Percentiles rank a stretch among this genome's conserved stretches.
These are phyloP conservation scores for Aspergillus piperis DNA, from an alignment of 2,329 filamentous ascomycete species.

Conservation along the genomic window DNA sequence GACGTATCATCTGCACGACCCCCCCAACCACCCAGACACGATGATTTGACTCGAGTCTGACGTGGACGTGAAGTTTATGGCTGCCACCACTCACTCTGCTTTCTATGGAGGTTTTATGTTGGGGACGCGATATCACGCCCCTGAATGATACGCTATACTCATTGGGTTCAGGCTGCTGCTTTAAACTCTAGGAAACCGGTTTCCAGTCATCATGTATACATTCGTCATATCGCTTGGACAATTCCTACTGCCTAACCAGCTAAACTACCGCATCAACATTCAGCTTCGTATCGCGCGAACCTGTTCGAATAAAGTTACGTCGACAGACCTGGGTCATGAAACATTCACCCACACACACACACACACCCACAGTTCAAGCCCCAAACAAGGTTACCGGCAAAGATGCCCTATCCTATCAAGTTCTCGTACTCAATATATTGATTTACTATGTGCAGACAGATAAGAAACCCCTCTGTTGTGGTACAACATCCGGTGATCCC, in stretches of 20 bases:
- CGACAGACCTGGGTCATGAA: background rate
- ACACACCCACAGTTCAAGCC: background rate
- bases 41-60: background rate
- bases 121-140: background rate
- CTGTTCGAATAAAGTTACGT: background rate
- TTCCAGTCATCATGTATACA: background rate
- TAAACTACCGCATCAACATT: background rate
- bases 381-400: background rate
- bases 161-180: background rate
- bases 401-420: background rate
- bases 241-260: background rate
- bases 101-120: no score
- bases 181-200: background rate
- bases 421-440: background rate
- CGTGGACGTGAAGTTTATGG: background rate
- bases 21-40: background rate
- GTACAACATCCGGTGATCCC: background rate
- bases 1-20: constrained; percentile 5
- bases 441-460: background rate
- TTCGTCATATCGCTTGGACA: background rate
- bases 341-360: background rate
- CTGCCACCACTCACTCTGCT: background rate
- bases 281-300: background rate
- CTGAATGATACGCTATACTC: background rate
- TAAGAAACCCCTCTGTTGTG: background rate